phyloP scores from a whole-genome alignment of 768 basidiomycete genomes.

The Leccinum ochraceum region DNA sequence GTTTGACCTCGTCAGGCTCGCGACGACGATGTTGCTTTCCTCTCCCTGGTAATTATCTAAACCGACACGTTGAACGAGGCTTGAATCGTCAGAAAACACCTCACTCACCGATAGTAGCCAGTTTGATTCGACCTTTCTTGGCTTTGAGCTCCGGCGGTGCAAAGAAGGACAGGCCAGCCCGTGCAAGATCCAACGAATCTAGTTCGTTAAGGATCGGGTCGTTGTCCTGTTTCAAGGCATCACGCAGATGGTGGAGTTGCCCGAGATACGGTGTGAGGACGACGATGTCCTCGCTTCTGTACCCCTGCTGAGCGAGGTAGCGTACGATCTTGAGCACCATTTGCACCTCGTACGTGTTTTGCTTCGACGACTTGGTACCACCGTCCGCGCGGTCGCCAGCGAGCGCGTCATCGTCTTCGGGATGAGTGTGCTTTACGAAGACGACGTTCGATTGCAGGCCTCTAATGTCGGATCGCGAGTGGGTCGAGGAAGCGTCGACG shows the following conservation, averaged over 20 bases:
- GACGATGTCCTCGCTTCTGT: conserved; percentile 61
- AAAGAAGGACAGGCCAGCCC: conserved; percentile 40
- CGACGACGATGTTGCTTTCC: conserved; percentile 67
- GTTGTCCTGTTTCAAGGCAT: conserved; percentile 42
- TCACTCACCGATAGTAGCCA: conserved; percentile 64
- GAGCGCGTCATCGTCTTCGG: conserved; percentile 48
- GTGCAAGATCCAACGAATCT: conserved; percentile 56
- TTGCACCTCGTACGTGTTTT: conserved; percentile 56
- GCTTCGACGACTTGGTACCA: conserved; percentile 54
- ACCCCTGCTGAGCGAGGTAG: conserved; percentile 69
- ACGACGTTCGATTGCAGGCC: conserved; percentile 60
- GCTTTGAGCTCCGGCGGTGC: conserved; percentile 40
- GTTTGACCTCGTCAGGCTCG: conserved; percentile 63
- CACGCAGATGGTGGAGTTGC: conserved; percentile 52
- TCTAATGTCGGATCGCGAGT: conserved; percentile 47
- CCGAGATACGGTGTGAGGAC: conserved; percentile 70
- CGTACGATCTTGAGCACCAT: conserved; percentile 68
- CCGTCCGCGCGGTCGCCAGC: conserved; percentile 47
- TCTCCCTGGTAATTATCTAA: conserved; percentile 78
- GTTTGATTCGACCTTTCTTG: conserved; percentile 40
- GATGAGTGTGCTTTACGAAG: conserved; percentile 58
- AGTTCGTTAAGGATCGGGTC: conserved; percentile 66
- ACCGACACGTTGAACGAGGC: background rate
- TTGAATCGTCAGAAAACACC: background rate
- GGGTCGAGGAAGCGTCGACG: conserved; percentile 51